phyloP scores from a whole-genome alignment of 306 rosid species.

The Quercus bicolor region DNA sequence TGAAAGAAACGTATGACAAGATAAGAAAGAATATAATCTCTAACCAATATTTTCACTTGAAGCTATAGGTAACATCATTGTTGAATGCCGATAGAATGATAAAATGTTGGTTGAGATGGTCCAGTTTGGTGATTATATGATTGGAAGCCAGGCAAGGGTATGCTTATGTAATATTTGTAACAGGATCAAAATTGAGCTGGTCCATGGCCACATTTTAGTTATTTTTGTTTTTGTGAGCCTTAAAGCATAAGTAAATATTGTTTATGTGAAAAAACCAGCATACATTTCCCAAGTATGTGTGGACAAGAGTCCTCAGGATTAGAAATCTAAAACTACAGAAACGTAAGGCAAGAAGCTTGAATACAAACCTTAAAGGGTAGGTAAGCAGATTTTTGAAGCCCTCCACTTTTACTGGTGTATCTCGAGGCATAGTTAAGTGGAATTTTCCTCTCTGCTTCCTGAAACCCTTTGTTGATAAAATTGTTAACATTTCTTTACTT shows the following conservation, averaged over 20 bases:
- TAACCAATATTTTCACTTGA: background rate
- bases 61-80: background rate
- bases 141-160: background rate
- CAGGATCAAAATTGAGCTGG: background rate
- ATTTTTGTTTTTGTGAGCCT: background rate
- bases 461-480: conserved; percentile 48
- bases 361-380: conserved; percentile 80
- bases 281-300: conserved; percentile 6
- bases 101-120: background rate
- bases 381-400: conserved; percentile 87
- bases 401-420: conserved; percentile 67
- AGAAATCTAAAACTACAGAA: conserved; percentile 15
- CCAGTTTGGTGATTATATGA: background rate
- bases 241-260: background rate
- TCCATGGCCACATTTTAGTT: background rate
- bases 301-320: conserved; percentile 4
- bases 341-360: conserved; percentile 19
- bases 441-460: conserved; percentile 99
- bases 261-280: background rate
- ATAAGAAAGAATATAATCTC: background rate
- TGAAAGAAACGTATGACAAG: background rate
- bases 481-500: conserved; percentile 12
- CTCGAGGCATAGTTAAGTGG: conserved; percentile 95
- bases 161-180: background rate
- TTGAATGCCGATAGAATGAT: background rate